These are phyloP conservation scores for Fragilaria crotonensis DNA, from an alignment of 108 stramenopile genomes.

Conservation along the genomic window DNA sequence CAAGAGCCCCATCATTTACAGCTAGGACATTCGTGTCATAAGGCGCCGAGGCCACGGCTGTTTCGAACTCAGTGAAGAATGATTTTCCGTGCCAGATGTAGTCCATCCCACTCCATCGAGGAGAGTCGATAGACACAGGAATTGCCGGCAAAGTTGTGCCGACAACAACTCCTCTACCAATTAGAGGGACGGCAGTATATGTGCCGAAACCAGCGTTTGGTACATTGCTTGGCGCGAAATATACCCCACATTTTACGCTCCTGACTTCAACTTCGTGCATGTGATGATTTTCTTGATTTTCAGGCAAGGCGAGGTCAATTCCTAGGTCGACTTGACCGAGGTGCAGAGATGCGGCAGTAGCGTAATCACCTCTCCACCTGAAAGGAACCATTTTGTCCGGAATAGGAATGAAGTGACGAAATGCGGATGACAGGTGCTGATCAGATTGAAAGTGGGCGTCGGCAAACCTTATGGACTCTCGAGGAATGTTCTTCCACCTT, in stretches of 20 bases:
- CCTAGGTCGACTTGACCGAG: slow-evolving; percentile 2
- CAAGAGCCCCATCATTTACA: slow-evolving; percentile 29
- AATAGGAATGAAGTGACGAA: slow-evolving; percentile 27
- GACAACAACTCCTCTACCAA: slow-evolving; percentile 1
- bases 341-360: neutral
- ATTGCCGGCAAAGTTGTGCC: slow-evolving; percentile 8
- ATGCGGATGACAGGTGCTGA: slow-evolving; percentile 18
- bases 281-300: neutral
- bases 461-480: slow-evolving; percentile 13
- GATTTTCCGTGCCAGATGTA: slow-evolving; percentile 13
- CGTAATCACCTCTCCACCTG: slow-evolving; percentile 18
- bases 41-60: neutral
- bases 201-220: slow-evolving; percentile 46
- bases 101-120: slow-evolving; percentile 9
- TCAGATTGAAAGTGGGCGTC: slow-evolving; percentile 19
- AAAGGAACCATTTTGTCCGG: slow-evolving; percentile 31
- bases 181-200: slow-evolving; percentile 33
- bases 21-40: slow-evolving; percentile 4
- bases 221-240: slow-evolving; percentile 42
- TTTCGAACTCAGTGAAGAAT: slow-evolving; percentile 1
- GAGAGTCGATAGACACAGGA: neutral
- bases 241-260: slow-evolving; percentile 28
- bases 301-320: neutral
- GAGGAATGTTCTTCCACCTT: slow-evolving; percentile 11
- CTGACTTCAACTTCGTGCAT: slow-evolving; percentile 10